These are phyloP conservation scores for Cladophialophora exuberans DNA, from an alignment of 2,329 filamentous ascomycete species.

Conservation along the genomic window DNA sequence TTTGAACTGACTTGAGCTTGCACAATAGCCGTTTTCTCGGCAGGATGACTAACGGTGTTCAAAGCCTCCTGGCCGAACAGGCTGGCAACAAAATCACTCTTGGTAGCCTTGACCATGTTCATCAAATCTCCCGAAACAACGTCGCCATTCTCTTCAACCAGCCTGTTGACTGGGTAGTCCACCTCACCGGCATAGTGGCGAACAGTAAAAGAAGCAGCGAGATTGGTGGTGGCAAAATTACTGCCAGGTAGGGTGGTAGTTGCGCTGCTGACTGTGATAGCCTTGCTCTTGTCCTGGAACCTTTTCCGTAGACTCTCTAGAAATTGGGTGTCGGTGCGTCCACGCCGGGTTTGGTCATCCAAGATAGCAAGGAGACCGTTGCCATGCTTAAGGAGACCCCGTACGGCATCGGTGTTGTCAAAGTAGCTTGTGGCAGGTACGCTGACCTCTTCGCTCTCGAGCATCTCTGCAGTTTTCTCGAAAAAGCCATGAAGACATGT, in stretches of 20 bases:
- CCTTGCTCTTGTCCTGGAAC: slow-evolving; percentile 91
- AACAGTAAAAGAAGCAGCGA: slow-evolving; percentile 80
- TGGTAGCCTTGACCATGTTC: slow-evolving; percentile 86
- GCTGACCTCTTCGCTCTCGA: slow-evolving; percentile 90
- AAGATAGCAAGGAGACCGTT: slow-evolving; percentile 93
- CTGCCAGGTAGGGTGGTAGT: slow-evolving; percentile 80
- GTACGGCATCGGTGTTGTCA: slow-evolving; percentile 93
- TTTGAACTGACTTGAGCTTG: slow-evolving; percentile 97
- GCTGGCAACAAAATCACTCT: slow-evolving; percentile 83
- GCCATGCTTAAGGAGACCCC: slow-evolving; percentile 85
- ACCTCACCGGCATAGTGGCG: slow-evolving; percentile 97
- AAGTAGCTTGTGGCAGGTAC: slow-evolving; percentile 95
- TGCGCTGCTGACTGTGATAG: slow-evolving; percentile 76
- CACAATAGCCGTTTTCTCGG: slow-evolving; percentile 87
- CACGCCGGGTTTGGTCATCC: slow-evolving; percentile 90
- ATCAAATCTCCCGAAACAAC: slow-evolving; percentile 94
- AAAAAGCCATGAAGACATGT: slow-evolving; percentile 95
- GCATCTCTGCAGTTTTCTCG: slow-evolving; percentile 86
- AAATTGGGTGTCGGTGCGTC: slow-evolving; percentile 85
- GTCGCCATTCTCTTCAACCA: slow-evolving; percentile 95
- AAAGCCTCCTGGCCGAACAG: slow-evolving; percentile 96
- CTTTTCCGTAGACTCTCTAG: slow-evolving; percentile 88
- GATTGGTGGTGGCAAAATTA: slow-evolving; percentile 85
- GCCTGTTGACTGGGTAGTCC: slow-evolving; percentile 83
- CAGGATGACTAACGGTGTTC: slow-evolving; percentile 89